A percentile compares a stretch with the other conserved stretches of the same genome.
Conservation (phyloP, 768 basidiomycete genomes). For the Lactifluus hygrophoroides region DNA sequence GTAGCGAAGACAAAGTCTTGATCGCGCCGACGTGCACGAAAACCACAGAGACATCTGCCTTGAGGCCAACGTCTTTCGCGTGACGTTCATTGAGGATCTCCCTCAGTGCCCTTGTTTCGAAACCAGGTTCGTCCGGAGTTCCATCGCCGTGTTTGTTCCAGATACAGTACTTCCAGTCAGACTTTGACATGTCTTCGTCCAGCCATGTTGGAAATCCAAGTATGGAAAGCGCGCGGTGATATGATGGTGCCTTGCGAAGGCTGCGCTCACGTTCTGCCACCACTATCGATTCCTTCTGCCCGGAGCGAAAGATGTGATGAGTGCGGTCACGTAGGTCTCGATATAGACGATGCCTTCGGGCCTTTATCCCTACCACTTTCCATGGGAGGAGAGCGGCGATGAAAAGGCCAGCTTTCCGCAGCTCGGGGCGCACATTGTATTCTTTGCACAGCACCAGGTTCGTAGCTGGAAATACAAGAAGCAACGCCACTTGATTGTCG, state of each 20-base stretch:
- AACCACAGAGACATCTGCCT: constrained; percentile 39
- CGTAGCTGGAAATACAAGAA: constrained; percentile 45
- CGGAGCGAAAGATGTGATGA: not conserved
- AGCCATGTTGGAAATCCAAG: constrained; percentile 14
- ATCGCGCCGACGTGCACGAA: constrained; percentile 61
- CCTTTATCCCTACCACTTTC: constrained; percentile 31
- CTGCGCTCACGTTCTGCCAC: not conserved
- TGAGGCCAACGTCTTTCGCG: constrained; percentile 5
- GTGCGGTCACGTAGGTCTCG: constrained; percentile 6
- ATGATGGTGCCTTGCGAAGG: constrained; percentile 5
- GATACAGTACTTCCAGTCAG: constrained; percentile 6
- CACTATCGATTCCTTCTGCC: not conserved
- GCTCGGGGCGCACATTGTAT: constrained; percentile 36
- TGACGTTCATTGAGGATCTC: constrained; percentile 8
- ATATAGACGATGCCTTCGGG: constrained; percentile 19
- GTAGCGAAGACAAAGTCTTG: constrained; percentile 38
- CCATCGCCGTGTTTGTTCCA: constrained; percentile 18
- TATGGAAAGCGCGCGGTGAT: constrained; percentile 15
- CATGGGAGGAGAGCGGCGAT: constrained; percentile 43
- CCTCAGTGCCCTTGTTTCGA: constrained; percentile 7
- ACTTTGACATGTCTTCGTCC: constrained; percentile 8
- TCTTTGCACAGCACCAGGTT: constrained; percentile 29
- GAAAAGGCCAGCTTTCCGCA: constrained; percentile 27
- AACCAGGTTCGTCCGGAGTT: not conserved
- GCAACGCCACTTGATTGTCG: constrained; percentile 38